Base-by-base conservation (phyloP, 768 basidiomycete species). In the Thelephora aurantiotincta region DNA sequence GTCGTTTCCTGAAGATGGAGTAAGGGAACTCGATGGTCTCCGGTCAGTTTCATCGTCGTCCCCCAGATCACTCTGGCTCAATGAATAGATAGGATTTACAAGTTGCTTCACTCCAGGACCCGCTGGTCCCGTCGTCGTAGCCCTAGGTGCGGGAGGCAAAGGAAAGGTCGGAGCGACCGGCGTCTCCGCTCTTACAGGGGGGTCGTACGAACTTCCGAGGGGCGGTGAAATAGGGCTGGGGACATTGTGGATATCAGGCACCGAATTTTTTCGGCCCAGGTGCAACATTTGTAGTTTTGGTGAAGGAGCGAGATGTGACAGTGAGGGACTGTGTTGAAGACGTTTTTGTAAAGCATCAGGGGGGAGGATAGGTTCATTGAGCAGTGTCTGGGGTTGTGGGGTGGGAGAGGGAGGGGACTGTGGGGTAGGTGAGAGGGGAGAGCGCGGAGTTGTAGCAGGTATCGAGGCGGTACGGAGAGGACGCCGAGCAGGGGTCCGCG, bases 61-160 rank as follows among this genome's bases (percentile, higher is more conserved):
- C 3, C 66, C 51, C 20, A 79, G 58, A 50, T 75, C 67, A 5
- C 74, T 74, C 53, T 80, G 78, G 2, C 80, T 82, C 34, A 68
- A 60, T 12, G 79, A 82, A 54, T 71, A 72, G 16, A 70, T 57
- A 7, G 72, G 63, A 46, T 68, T 73, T 48, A 72, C 58, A 23
- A 71, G 60, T 53, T 69, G 63, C 53, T 69, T 71, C 26, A 30
- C 26, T 30, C 26, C 26, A 4, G 26, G 26, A 9, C 4, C 9
- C 26, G 5, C 26, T 30, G 26, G 26, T 9, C 26, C 26, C 26
- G 26, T 30, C 26, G 26, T 30, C 9, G 26, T 30, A 30, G 26
- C 9, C 43, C 77, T 68, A 9, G 84, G 83, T 5, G 84, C 76
- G 33, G 82, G 84, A 2, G 77, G 68, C 16, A 87, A 68, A 18